phyloP scores from a whole-genome alignment of 2,329 filamentous ascomycete species.

The Aspergillus sp. region DNA sequence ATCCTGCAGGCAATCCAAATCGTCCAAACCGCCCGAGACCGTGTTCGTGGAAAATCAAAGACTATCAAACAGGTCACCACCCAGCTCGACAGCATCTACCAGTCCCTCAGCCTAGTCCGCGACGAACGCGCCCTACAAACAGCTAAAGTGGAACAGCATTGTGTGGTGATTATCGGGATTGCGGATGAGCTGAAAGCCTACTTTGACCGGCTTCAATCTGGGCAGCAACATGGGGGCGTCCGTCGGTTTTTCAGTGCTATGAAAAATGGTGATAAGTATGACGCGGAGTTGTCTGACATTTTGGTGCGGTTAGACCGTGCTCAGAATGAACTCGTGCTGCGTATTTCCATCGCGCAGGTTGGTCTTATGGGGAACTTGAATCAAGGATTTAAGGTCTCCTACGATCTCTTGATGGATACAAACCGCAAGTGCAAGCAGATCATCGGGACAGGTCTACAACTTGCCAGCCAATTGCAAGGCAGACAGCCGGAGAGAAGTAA shows the following conservation, averaged over 20 bases:
- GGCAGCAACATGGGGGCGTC: neutral
- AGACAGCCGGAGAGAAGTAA: neutral
- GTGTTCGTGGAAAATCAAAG: neutral
- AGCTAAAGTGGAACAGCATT: neutral
- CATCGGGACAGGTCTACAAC: neutral
- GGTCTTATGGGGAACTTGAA: neutral
- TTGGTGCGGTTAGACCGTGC: neutral
- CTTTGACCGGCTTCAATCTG: neutral
- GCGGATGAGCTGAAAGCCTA: neutral
- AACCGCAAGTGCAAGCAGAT: neutral
- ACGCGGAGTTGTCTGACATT: neutral
- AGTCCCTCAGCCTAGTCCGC: neutral
- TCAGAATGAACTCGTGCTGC: neutral
- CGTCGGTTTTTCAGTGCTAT: neutral
- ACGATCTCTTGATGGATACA: neutral
- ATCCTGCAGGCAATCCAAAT: neutral
- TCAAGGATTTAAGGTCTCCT: neutral
- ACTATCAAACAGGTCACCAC: neutral
- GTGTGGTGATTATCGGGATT: neutral
- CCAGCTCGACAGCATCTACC: neutral
- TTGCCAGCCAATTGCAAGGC: neutral
- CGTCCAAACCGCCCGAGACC: neutral
- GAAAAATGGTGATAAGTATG: neutral
- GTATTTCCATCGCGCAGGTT: neutral
- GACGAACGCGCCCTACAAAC: neutral